phyloP scores from a whole-genome alignment of 257 asterid genomes.

The Voacanga thouarsii region DNA sequence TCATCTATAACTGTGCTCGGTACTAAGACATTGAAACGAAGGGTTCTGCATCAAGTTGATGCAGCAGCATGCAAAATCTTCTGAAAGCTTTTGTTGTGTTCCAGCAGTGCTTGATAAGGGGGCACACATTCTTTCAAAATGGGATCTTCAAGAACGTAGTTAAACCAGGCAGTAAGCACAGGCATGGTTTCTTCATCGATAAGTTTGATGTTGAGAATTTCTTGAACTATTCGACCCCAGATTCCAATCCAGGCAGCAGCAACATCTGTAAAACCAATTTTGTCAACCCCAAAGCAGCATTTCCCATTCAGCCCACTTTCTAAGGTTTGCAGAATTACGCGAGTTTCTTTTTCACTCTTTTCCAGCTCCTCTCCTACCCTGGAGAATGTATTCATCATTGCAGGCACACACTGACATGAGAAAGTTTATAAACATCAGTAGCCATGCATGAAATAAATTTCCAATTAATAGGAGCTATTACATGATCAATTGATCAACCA shows the following conservation, averaged over 20 bases:
- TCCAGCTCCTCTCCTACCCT: slow-evolving; percentile 30
- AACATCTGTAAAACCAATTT: slow-evolving; percentile 27
- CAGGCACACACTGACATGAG: slow-evolving; percentile 28
- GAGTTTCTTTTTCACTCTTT: slow-evolving; percentile 22
- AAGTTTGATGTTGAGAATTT: slow-evolving; percentile 19
- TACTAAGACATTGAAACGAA: not conserved
- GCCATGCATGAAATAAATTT: not conserved
- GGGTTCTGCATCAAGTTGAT: slow-evolving; percentile 12
- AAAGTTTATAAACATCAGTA: not conserved
- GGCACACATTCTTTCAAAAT: slow-evolving; percentile 25
- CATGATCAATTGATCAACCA: too few species aligned
- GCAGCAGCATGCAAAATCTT: slow-evolving; percentile 21
- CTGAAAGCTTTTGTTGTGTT: slow-evolving; percentile 22
- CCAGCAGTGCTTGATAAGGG: slow-evolving; percentile 16
- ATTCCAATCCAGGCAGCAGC: slow-evolving; percentile 24
- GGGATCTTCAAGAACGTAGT: slow-evolving; percentile 30
- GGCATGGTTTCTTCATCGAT: slow-evolving; percentile 32
- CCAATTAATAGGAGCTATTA: not conserved
- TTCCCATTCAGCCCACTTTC: slow-evolving; percentile 23
- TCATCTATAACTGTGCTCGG: too few species aligned
- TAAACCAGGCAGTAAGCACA: slow-evolving; percentile 23
- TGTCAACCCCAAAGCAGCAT: slow-evolving; percentile 22
- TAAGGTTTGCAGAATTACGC: slow-evolving; percentile 15
- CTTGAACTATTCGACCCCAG: slow-evolving; percentile 25
- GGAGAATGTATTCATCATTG: slow-evolving; percentile 13